Conservation (phyloP, 1,139 yeast genomes). For the Groenewaldozyma sp. region DNA sequence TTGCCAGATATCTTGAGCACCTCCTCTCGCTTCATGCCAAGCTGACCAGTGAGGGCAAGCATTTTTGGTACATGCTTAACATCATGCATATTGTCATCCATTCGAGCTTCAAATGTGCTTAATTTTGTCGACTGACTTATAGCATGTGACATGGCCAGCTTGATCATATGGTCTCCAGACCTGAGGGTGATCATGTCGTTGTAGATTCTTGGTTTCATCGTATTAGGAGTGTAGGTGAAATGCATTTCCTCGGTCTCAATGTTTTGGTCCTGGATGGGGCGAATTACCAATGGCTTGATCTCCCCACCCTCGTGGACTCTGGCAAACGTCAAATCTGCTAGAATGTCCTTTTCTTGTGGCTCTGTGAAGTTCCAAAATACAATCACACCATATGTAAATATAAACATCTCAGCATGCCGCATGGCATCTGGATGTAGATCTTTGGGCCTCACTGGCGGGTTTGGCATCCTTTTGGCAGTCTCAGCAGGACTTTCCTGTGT, state of each 20-base stretch:
- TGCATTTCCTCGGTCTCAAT: constrained; percentile 94
- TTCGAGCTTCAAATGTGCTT: constrained; percentile 82
- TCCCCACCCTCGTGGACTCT: constrained; percentile 18
- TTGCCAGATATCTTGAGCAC: constrained; percentile 81
- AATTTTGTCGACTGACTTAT: constrained; percentile 93
- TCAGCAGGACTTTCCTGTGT: constrained; percentile 12
- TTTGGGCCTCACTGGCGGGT: constrained; percentile 6
- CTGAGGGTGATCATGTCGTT: constrained; percentile 90
- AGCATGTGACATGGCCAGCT: constrained; percentile 49
- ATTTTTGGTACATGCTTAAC: constrained; percentile 84
- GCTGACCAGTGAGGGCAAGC: constrained; percentile 78
- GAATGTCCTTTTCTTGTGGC: constrained; percentile 80
- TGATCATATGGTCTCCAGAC: constrained; percentile 86
- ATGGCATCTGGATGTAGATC: constrained; percentile 28
- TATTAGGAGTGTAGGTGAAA: constrained; percentile 76
- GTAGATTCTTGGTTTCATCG: constrained; percentile 79
- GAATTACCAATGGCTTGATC: constrained; percentile 39
- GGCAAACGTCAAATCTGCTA: constrained; percentile 87
- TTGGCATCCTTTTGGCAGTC: not conserved
- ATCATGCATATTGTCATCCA: constrained; percentile 74
- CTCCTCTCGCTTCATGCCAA: constrained; percentile 72
- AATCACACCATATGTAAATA: constrained; percentile 85
- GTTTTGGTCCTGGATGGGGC: constrained; percentile 80
- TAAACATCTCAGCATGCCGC: constrained; percentile 85
- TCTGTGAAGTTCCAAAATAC: constrained; percentile 97